Base-by-base conservation (phyloP, 768 basidiomycete species). In the Termitomyces sp. region DNA sequence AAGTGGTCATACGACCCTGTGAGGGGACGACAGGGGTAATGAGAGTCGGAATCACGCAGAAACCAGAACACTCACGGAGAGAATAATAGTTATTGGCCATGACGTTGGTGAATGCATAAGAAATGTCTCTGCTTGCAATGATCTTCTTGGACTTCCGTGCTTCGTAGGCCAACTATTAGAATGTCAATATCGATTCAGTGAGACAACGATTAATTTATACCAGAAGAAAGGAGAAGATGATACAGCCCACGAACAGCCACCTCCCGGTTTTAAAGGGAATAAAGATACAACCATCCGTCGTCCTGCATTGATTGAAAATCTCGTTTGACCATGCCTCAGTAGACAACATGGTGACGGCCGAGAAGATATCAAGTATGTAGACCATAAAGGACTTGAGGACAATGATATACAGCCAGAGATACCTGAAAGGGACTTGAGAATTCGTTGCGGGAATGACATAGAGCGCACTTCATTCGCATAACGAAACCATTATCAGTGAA, bases 11-110 rank as follows among this genome's bases (percentile, higher is more conserved):
- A 99, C 44, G 91, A 93, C 55, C 92, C 94, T 95, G 40, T 48
- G 57, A 43, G 30, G 14, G 7, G 52, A 59, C 59, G 40, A 8
- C 55, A 59, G 35, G 64, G 50, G 49, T 55, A 48, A 33, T 33
- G 61, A 38, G 58, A 56, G 52, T 55, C 38, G 49, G 14, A 55
- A 18, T 7, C 23, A 5, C 46, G 51, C 46, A 48, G 49, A 18
- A 30, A 52, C 1, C 18, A 16, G 28, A 53, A n/a, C 55, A 77
- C 92, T 63, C 73, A 95, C 95, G 86, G 46, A 98, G 86, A 43
- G 93, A 95, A 74, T 97, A 98, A 74, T 98, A 98, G 71, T 94
- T 84, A 71, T 98, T 93, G 57, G 93, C 93, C 87, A 97, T 89
- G 69, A 98, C 84, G 70, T 98, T 98, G 66, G 97, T 98, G 77